A percentile compares a stretch with the other conserved stretches of the same genome.
Conservation (phyloP, 2,329 filamentous ascomycete species). For the Plectosphaerella plurivora region DNA sequence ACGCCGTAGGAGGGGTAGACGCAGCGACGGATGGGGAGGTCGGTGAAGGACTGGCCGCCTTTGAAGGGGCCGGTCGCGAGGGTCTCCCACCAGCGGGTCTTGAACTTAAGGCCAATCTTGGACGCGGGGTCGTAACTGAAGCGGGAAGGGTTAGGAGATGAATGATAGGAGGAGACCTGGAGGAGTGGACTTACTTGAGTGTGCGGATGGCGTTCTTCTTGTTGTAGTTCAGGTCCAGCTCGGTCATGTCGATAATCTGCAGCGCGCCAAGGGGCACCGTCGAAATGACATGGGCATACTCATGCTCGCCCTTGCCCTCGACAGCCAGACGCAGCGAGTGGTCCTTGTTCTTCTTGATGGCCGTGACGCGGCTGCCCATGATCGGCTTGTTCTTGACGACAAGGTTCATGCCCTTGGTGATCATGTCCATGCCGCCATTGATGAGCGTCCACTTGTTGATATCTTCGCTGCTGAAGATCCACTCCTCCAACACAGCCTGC, state of each 20-base stretch:
- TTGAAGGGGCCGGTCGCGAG: constrained; percentile 14
- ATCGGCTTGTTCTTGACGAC: constrained; percentile 15
- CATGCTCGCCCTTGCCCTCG: constrained; percentile 10
- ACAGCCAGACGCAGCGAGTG: constrained; percentile 15
- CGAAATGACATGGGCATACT: constrained; percentile 17
- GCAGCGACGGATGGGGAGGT: constrained; percentile 23
- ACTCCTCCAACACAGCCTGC: constrained; percentile 15
- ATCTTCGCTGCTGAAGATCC: constrained; percentile 17
- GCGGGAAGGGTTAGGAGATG: background rate
- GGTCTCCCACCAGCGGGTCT: constrained; percentile 20
- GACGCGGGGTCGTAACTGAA: constrained; percentile 18
- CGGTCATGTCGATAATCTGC: constrained; percentile 17
- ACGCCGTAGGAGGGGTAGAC: constrained; percentile 27
- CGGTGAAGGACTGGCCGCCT: constrained; percentile 19
- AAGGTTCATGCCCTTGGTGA: constrained; percentile 21
- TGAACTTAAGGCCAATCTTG: constrained; percentile 24
- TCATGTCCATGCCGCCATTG: constrained; percentile 22
- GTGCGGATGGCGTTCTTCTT: constrained; percentile 23
- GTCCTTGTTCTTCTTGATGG: constrained; percentile 11
- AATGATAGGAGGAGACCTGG: background rate
- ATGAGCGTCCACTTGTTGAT: constrained; percentile 22
- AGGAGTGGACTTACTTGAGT: constrained; percentile 12
- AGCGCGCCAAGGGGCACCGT: constrained; percentile 19
- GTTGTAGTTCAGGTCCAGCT: constrained; percentile 19
- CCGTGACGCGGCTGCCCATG: constrained; percentile 14